Conservation (phyloP, 176 grass and related monocot genomes). For the Elymus sibiricus region DNA sequence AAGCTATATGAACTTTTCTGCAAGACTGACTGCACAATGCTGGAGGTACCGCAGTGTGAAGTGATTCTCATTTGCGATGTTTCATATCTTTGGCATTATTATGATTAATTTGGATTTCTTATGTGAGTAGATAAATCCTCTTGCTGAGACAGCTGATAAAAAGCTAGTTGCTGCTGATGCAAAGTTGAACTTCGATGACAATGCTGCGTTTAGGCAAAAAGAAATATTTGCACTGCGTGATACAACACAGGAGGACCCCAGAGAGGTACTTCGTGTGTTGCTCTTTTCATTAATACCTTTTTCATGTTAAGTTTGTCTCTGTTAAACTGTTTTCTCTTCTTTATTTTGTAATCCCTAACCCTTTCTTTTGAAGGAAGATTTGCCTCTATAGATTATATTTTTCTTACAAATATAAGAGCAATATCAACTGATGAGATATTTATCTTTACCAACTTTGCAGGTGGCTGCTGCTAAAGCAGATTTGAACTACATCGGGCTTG, state of each 20-base stretch:
- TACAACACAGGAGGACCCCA: slow-evolving; percentile 95
- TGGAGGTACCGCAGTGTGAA: slow-evolving; percentile 61
- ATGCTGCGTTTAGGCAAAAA: slow-evolving; percentile 93
- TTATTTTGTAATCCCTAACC: neutral
- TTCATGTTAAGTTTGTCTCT: slow-evolving; percentile 1
- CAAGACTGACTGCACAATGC: slow-evolving; percentile 78
- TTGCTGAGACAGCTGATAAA: slow-evolving; percentile 90
- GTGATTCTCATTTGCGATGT: neutral
- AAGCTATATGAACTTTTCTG: slow-evolving; percentile 91
- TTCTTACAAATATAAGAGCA: slow-evolving; percentile 1
- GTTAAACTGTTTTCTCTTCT: neutral
- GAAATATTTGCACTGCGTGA: slow-evolving; percentile 91
- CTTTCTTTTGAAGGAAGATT: neutral
- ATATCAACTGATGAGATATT: slow-evolving; percentile 5
- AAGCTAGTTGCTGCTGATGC: slow-evolving; percentile 96
- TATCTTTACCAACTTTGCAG: slow-evolving; percentile 37
- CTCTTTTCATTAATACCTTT: neutral
- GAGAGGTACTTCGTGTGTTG: slow-evolving; percentile 51
- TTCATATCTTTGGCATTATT: neutral
- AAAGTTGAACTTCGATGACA: slow-evolving; percentile 99
- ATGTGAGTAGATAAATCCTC: slow-evolving; percentile 88
- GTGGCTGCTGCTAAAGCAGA: slow-evolving; percentile 92
- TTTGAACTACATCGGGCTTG: slow-evolving; percentile 98
- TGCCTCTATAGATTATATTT: neutral
- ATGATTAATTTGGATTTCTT: slow-evolving; percentile 37